phyloP scores from a whole-genome alignment of 2,329 filamentous ascomycete species.

The Phymatotrichopsis omnivora region DNA sequence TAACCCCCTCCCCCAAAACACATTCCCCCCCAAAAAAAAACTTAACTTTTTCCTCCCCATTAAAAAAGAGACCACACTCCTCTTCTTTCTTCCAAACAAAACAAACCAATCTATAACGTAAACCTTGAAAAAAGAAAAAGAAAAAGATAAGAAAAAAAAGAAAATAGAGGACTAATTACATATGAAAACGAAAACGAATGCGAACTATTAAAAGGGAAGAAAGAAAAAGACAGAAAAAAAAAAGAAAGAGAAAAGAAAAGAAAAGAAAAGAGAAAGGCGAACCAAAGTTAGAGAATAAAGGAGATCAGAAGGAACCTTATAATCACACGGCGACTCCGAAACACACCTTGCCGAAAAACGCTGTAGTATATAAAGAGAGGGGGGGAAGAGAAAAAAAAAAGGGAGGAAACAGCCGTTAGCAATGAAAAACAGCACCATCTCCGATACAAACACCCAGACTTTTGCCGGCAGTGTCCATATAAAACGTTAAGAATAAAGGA shows the following conservation, averaged over 20 bases:
- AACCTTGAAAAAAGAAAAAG: not conserved
- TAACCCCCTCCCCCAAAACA: too few species aligned
- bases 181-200: not conserved
- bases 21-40: too few species aligned
- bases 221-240: not conserved
- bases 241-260: constrained; percentile 43
- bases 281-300: constrained; percentile 48
- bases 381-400: constrained; percentile 4
- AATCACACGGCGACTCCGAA: too few species aligned
- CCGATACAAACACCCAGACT: constrained; percentile 1
- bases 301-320: constrained; percentile 42
- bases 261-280: constrained; percentile 45
- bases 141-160: not conserved
- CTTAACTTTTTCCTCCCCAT: too few species aligned
- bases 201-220: not conserved
- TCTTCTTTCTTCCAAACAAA: not conserved
- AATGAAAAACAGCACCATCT: not conserved
- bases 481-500: constrained; percentile 2
- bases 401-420: not conserved
- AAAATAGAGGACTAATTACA: not conserved
- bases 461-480: too few species aligned
- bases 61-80: not conserved
- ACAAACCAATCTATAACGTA: not conserved
- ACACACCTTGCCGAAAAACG: not conserved
- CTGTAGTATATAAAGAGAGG: constrained; percentile 4